These are phyloP conservation scores for Linnemannia elongata DNA, from an alignment of 192 early-diverging fungal genomes.

Conservation along the genomic window DNA sequence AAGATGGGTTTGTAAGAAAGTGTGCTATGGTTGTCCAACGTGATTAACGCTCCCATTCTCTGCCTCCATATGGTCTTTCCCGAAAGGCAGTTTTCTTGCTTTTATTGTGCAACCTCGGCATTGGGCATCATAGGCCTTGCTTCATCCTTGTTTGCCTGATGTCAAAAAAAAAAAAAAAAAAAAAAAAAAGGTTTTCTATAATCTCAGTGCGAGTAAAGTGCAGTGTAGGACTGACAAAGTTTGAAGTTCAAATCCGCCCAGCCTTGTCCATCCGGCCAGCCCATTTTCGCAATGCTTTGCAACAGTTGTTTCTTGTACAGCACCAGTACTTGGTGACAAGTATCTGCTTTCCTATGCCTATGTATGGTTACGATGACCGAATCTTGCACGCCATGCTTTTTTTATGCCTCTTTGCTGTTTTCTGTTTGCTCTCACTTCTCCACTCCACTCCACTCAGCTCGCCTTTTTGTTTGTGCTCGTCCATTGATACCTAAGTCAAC, in stretches of 20 bases:
- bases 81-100: background rate
- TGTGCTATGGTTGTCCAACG: background rate
- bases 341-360: background rate
- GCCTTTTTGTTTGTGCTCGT: background rate
- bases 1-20: too few relatives aligned
- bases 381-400: background rate
- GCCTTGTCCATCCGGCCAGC: background rate
- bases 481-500: background rate
- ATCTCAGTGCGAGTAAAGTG: background rate
- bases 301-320: background rate
- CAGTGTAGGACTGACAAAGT: background rate
- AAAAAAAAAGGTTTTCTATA: background rate
- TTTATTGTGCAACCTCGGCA: background rate
- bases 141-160: background rate
- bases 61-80: constrained; percentile 2
- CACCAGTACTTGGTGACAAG: background rate
- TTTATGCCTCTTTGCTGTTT: background rate
- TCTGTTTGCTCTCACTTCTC: background rate
- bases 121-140: background rate
- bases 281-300: background rate
- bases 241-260: background rate
- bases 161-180: background rate
- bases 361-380: constrained; percentile 1
- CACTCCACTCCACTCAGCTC: background rate
- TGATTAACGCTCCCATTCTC: background rate